These are phyloP conservation scores for Trichophyton simii DNA, from an alignment of 2,329 filamentous ascomycete genomes.

Conservation along the genomic window DNA sequence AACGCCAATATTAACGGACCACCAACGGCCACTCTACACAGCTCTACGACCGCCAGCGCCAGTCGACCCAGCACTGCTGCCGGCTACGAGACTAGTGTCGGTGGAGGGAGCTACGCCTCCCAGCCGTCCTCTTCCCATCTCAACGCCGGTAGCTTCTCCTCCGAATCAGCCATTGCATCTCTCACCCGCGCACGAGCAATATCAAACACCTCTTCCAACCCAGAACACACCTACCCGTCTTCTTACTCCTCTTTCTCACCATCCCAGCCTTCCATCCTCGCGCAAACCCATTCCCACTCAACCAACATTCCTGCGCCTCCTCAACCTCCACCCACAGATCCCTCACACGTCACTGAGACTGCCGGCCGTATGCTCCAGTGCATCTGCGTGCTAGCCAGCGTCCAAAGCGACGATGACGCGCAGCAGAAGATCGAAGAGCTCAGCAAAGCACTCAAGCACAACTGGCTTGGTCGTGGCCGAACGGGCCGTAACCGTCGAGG, in stretches of 20 bases:
- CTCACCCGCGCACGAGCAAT: constrained; percentile 53
- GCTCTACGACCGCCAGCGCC: constrained; percentile 20
- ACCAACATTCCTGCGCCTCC: constrained; percentile 1
- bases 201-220: constrained; percentile 54
- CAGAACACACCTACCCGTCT: constrained; percentile 33
- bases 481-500: constrained; percentile 82
- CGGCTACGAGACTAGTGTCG: constrained; percentile 53
- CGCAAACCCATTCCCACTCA: background rate
- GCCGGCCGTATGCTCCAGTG: constrained; percentile 94
- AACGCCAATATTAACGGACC: constrained; percentile 36
- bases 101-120: constrained; percentile 61
- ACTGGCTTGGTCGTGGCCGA: constrained; percentile 84
- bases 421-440: constrained; percentile 72
- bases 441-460: constrained; percentile 80
- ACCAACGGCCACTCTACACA: constrained; percentile 30
- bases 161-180: constrained; percentile 40
- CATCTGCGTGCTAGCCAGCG: constrained; percentile 73
- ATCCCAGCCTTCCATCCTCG: constrained; percentile 20
- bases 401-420: constrained; percentile 58
- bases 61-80: constrained; percentile 59
- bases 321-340: constrained; percentile 20
- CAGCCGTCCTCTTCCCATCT: constrained; percentile 56
- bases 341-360: constrained; percentile 70
- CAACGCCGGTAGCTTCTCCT: constrained; percentile 47
- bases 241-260: constrained; percentile 32